These are phyloP conservation scores for Paraphaeosphaeria sporulosa DNA, from an alignment of 2,329 filamentous ascomycete species.

Conservation along the genomic window DNA sequence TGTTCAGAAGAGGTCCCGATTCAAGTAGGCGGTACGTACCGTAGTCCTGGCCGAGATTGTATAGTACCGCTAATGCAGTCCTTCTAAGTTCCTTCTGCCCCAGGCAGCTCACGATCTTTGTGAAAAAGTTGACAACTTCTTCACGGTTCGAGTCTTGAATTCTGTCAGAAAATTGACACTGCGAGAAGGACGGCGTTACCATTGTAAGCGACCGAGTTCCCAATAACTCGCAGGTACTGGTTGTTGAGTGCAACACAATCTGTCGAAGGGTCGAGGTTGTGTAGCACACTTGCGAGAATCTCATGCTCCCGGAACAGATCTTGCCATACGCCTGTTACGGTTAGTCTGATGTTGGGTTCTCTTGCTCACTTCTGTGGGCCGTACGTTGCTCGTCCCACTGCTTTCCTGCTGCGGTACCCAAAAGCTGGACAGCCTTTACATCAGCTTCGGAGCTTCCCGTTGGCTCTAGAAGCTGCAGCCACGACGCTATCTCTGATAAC, in stretches of 20 bases:
- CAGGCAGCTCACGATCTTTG: constrained; percentile 37
- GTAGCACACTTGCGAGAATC: constrained; percentile 37
- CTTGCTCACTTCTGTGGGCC: neutral
- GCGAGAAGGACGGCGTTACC: constrained; percentile 26
- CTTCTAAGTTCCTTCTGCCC: constrained; percentile 29
- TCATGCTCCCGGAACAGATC: constrained; percentile 34
- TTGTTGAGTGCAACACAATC: constrained; percentile 32
- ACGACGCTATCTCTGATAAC: constrained; percentile 24
- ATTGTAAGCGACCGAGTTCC: constrained; percentile 49
- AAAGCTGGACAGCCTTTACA: constrained; percentile 31
- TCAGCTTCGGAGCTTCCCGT: constrained; percentile 18
- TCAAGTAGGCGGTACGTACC: constrained; percentile 29
- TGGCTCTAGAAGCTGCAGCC: constrained; percentile 23
- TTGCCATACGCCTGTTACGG: constrained; percentile 40
- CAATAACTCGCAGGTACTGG: constrained; percentile 48
- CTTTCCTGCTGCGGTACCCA: constrained; percentile 46
- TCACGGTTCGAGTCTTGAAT: constrained; percentile 44
- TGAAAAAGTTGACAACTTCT: constrained; percentile 32
- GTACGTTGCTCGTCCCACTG: constrained; percentile 30
- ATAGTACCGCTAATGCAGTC: constrained; percentile 50
- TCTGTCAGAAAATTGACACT: constrained; percentile 23
- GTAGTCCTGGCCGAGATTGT: constrained; percentile 55
- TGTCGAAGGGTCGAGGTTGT: constrained; percentile 31
- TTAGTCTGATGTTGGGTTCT: constrained; percentile 31
- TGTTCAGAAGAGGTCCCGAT: constrained; percentile 22